These are phyloP conservation scores for Penicillium olsonii DNA, from an alignment of 2,329 filamentous ascomycete species.

Conservation along the genomic window DNA sequence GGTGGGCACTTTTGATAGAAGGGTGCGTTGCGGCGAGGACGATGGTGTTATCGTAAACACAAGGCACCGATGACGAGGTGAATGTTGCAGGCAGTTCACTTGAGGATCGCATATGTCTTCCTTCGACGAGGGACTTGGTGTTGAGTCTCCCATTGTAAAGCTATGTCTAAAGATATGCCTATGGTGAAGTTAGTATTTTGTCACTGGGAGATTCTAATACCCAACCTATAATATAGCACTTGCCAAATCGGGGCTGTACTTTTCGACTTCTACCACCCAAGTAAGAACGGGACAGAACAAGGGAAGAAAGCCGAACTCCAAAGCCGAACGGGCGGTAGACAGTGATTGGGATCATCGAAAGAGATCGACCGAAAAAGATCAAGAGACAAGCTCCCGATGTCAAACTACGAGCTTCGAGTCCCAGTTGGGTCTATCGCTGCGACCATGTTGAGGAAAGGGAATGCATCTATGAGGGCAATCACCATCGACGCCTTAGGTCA, in stretches of 20 bases:
- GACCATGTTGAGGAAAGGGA: background rate
- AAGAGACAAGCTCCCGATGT: background rate
- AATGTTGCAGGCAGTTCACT: background rate
- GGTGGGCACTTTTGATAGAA: background rate
- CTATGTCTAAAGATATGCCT: too few relatives aligned
- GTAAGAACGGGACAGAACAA: too few relatives aligned
- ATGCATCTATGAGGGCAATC: background rate
- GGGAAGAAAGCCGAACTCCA: too few relatives aligned
- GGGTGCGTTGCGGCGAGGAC: conserved; percentile 5
- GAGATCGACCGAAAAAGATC: conserved; percentile 1
- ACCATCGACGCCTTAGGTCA: background rate
- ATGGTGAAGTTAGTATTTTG: too few relatives aligned
- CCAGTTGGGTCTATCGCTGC: background rate
- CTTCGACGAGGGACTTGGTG: background rate
- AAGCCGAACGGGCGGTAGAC: too few relatives aligned
- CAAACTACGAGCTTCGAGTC: background rate
- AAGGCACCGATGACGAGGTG: background rate
- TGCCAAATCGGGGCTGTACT: too few relatives aligned
- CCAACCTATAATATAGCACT: too few relatives aligned
- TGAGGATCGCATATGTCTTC: background rate
- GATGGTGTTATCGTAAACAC: background rate
- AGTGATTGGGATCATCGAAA: too few relatives aligned
- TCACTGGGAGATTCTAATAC: too few relatives aligned
- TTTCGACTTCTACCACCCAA: too few relatives aligned
- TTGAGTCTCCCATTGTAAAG: too few relatives aligned